Base-by-base conservation (phyloP, 2,329 filamentous ascomycete species). In the Chrysoporthe deuterocubensis region DNA sequence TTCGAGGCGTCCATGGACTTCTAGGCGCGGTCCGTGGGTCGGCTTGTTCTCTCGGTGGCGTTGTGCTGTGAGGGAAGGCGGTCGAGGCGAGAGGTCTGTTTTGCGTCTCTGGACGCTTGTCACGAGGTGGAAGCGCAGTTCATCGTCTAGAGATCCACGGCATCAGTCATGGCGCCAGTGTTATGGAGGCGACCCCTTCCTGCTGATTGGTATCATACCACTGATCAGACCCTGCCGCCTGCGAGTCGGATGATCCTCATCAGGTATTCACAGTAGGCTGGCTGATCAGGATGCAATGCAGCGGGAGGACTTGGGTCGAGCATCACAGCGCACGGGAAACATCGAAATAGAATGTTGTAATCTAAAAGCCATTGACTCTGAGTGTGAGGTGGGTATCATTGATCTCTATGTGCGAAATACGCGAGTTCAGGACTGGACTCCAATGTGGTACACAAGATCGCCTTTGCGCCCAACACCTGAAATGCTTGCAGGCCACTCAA, bases 1-100 rank as follows among this genome's bases (percentile, higher is more conserved):
- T 92, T 95, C 78, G 91, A 94, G 75, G 78, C 82, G 64, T 81
- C 86, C 6, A 78, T 88, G 81, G 74, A 73, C 61, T 78, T 82
- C 72, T 80, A 68, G 73, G 13, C 34, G 21, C 4, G 9, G n/a
- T n/a, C n/a, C 50, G 4, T 54, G 50, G 26, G 50, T 11, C 18
- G 37, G 37, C 9, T 7, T 9, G 37, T 40, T 9, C 37, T 9
- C 37, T 1, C 6, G 5, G 37, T 40, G 37, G 9, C 4, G 5
- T 40, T 40, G 37, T 9, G 4, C 37, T 6, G 37, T 40, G 37
- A 1, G 37, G 37, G 37, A 40, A 40, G 4, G 37, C 37, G 37
- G 37, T 40, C 37, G 37, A 14, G 14, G 21, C 3, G 8, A 9
- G 9, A 13, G 3, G 9, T 3, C 18, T 26, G 4, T 26, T 13